Percentiles rank a stretch among this genome's conserved stretches.
Evolutionary conservation across 2,329 filamentous ascomycete genomes (phyloP).

Genomic region (Colletotrichum incanum): DNA sequence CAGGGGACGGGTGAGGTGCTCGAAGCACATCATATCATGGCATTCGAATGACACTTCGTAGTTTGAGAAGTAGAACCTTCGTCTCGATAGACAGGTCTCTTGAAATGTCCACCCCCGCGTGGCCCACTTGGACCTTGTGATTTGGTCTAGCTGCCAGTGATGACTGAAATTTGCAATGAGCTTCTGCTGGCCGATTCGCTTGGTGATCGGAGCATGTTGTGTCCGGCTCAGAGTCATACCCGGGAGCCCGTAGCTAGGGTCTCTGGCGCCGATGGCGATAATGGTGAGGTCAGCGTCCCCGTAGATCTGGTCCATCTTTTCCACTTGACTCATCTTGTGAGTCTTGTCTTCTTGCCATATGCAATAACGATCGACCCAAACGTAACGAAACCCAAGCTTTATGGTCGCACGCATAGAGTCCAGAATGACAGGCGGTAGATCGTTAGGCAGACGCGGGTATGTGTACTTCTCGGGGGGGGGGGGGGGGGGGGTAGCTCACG

Average conservation of each 20-base stretch:
- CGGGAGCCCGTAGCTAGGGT: conserved; percentile 54
- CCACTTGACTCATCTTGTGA: conserved; percentile 55
- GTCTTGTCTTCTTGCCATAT: conserved; percentile 50
- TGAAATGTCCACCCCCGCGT: conserved; percentile 59
- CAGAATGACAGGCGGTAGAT: conserved; percentile 30
- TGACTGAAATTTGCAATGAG: conserved; percentile 22
- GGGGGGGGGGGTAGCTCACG: conserved; percentile 52
- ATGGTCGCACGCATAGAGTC: conserved; percentile 51
- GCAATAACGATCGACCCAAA: conserved; percentile 59
- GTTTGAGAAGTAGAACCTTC: conserved; percentile 57
- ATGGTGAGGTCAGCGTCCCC: conserved; percentile 56
- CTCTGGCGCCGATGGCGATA: conserved; percentile 54
- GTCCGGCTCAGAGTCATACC: conserved; percentile 52
- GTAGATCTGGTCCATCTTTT: conserved; percentile 52
- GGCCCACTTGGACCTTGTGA: conserved; percentile 56
- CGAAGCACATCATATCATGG: conserved; percentile 56
- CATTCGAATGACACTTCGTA: conserved; percentile 59
- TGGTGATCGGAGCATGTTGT: conserved; percentile 47
- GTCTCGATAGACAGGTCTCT: conserved; percentile 55
- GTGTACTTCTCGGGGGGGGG: conserved; percentile 22
- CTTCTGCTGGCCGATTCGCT: conserved; percentile 40
- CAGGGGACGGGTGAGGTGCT: conserved; percentile 43
- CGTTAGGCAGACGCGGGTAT: conserved; percentile 12
- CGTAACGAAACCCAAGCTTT: conserved; percentile 54
- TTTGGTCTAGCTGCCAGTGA: conserved; percentile 7